These are phyloP conservation scores for Butyriboletus appendiculatus DNA, from an alignment of 1,284 basidiomycete species.

Conservation along the genomic window DNA sequence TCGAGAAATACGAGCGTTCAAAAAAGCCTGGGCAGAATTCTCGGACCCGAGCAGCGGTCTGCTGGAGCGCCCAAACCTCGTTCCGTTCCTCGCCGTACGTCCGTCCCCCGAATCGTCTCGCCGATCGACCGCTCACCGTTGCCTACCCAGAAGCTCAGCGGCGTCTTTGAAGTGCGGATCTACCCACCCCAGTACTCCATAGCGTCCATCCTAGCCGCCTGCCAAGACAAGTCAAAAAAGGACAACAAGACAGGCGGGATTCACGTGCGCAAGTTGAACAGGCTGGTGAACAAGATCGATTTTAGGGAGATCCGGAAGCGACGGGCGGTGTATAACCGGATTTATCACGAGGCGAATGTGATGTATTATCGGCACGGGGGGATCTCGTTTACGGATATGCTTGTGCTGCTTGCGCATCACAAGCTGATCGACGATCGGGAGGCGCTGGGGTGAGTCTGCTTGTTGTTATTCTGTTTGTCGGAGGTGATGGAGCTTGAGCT, in stretches of 20 bases:
- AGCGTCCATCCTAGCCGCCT: conserved; percentile 55
- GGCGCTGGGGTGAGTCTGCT: conserved; percentile 71
- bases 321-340: conserved; percentile 67
- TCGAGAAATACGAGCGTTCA: conserved; percentile 91
- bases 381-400: conserved; percentile 92
- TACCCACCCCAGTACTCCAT: conserved; percentile 74
- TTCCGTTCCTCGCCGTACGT: conserved; percentile 82
- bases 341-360: conserved; percentile 87
- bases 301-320: conserved; percentile 61
- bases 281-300: conserved; percentile 65
- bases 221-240: conserved; percentile 36
- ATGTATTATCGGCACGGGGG: conserved; percentile 73
- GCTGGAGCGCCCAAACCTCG: conserved; percentile 71
- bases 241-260: conserved; percentile 50
- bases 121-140: not conserved
- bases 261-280: conserved; percentile 65
- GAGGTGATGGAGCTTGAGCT: not conserved
- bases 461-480: not conserved
- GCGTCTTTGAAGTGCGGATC: conserved; percentile 83
- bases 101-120: not conserved
- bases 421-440: conserved; percentile 90
- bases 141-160: conserved; percentile 62
- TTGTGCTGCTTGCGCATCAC: conserved; percentile 87
- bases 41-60: conserved; percentile 81
- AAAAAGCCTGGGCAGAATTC: conserved; percentile 90